phyloP scores from a whole-genome alignment of 2,329 filamentous ascomycete species.

The Fusarium sp. region DNA sequence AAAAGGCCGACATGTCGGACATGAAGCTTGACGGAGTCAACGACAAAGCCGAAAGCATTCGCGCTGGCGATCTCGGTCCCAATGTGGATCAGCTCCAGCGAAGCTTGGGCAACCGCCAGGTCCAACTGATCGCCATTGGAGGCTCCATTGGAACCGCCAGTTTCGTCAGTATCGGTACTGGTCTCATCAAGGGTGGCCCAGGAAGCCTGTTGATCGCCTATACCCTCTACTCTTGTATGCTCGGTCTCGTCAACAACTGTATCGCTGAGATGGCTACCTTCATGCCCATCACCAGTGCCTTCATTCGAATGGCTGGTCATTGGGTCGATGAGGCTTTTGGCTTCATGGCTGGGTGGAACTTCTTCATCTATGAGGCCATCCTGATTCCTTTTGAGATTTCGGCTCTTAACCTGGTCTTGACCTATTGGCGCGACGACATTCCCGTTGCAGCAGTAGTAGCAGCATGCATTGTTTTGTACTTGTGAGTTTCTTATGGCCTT shows the following conservation, averaged over 20 bases:
- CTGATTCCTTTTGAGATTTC: constrained; percentile 31
- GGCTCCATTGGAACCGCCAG: constrained; percentile 31
- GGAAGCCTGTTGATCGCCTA: constrained; percentile 24
- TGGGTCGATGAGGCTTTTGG: constrained; percentile 33
- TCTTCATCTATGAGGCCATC: constrained; percentile 28
- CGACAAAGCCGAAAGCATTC: constrained; percentile 14
- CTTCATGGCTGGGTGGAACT: constrained; percentile 33
- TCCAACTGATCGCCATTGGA: constrained; percentile 32
- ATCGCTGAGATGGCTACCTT: constrained; percentile 30
- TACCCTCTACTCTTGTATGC: constrained; percentile 26
- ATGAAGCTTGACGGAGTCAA: constrained; percentile 13
- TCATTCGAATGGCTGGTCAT: constrained; percentile 29
- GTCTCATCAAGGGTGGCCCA: constrained; percentile 26
- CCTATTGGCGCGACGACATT: constrained; percentile 30
- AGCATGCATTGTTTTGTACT: constrained; percentile 19
- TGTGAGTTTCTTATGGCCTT: not conserved
- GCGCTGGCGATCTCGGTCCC: constrained; percentile 2
- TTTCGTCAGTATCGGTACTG: constrained; percentile 30
- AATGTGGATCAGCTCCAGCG: constrained; percentile 21
- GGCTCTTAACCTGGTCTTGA: constrained; percentile 24
- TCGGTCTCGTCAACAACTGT: constrained; percentile 23
- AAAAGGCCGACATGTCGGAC: constrained; percentile 13
- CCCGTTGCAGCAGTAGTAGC: constrained; percentile 26
- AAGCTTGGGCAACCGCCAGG: constrained; percentile 27
- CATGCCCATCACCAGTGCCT: constrained; percentile 28